These are phyloP conservation scores for Sugiyamaella sp. DNA, from an alignment of 1,139 yeast species.

Conservation along the genomic window DNA sequence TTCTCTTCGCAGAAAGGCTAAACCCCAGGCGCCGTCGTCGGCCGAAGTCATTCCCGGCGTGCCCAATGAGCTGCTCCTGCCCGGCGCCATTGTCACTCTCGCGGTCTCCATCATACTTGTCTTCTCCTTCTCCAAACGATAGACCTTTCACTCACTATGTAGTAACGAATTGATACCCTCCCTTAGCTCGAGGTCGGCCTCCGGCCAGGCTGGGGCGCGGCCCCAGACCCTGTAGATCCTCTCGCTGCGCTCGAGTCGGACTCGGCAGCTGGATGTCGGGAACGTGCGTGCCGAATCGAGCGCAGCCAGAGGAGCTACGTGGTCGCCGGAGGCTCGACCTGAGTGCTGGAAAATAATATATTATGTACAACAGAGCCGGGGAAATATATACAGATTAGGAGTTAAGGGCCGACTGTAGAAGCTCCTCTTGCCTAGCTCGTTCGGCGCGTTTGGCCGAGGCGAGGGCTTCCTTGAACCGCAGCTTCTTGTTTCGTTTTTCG, in stretches of 20 bases:
- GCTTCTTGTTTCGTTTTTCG: slow-evolving; percentile 46
- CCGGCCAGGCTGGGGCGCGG: neutral
- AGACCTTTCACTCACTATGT: neutral
- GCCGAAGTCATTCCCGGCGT: slow-evolving; percentile 55
- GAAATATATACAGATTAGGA: slow-evolving; percentile 22
- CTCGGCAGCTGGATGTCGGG: no score
- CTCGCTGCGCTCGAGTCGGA: neutral
- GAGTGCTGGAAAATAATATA: neutral
- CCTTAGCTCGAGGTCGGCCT: neutral
- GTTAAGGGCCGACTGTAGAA: slow-evolving; percentile 40
- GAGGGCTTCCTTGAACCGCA: slow-evolving; percentile 48
- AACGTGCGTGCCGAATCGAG: no score
- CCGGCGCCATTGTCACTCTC: slow-evolving; percentile 63
- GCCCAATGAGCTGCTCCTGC: slow-evolving; percentile 60
- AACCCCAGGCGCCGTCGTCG: slow-evolving; percentile 21
- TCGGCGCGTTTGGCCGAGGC: slow-evolving; percentile 49
- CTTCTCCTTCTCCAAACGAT: slow-evolving; percentile 44
- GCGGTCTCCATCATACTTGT: slow-evolving; percentile 64
- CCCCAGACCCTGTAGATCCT: neutral
- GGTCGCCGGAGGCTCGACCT: neutral
- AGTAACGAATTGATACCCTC: neutral
- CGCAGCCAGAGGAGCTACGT: neutral
- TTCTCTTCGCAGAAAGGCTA: slow-evolving; percentile 24
- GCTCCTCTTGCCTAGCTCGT: slow-evolving; percentile 42
- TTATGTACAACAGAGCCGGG: slow-evolving; percentile 7